These are phyloP conservation scores for Debaryomyces coudertii DNA, from an alignment of 1,139 yeast genomes.

Conservation along the genomic window DNA sequence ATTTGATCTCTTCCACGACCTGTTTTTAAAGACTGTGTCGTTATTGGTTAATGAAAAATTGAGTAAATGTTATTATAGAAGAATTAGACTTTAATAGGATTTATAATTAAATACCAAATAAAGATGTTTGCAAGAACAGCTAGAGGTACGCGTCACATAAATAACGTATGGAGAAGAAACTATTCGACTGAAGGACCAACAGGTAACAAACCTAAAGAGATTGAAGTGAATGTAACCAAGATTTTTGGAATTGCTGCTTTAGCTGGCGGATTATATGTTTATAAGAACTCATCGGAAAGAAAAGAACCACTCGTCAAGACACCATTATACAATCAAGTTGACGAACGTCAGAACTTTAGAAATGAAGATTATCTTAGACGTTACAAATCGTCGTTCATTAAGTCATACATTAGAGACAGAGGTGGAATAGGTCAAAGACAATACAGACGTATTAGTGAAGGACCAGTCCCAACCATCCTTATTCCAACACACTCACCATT, in stretches of 20 bases:
- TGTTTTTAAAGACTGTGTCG: constrained; percentile 5
- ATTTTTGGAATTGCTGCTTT: constrained; percentile 47
- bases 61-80: constrained; percentile 1
- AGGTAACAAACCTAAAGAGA: constrained; percentile 34
- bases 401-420: constrained; percentile 48
- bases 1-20: background rate
- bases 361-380: constrained; percentile 41
- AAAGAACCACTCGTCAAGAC: constrained; percentile 46
- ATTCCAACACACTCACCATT: constrained; percentile 50
- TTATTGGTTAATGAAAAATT: constrained; percentile 11
- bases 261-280: constrained; percentile 43
- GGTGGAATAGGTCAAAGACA: constrained; percentile 52
- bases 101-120: constrained; percentile 1
- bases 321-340: constrained; percentile 42
- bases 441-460: constrained; percentile 38
- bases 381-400: constrained; percentile 47
- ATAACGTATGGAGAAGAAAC: constrained; percentile 26
- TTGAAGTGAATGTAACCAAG: constrained; percentile 44
- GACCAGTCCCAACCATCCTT: constrained; percentile 33
- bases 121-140: constrained; percentile 29
- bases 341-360: constrained; percentile 42
- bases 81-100: background rate
- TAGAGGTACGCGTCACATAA: constrained; percentile 20
- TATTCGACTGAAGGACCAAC: constrained; percentile 34
- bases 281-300: constrained; percentile 39